A percentile compares a stretch with the other conserved stretches of the same genome.
These are phyloP conservation scores for Abrus pulchellus DNA, from an alignment of 306 rosid genomes.

Conservation along the genomic window DNA sequence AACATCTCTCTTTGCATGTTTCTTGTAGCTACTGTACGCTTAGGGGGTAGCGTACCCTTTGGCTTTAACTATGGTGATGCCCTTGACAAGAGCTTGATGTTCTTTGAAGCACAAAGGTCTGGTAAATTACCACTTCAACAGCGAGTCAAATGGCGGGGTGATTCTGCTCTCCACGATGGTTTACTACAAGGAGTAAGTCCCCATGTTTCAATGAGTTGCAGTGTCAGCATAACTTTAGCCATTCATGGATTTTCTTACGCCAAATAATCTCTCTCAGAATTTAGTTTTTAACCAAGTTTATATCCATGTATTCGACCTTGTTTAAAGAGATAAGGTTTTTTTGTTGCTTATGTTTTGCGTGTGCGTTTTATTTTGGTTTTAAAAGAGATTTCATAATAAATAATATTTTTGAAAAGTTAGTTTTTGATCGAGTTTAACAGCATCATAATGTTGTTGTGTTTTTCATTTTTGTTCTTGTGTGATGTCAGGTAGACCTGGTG, in stretches of 20 bases:
- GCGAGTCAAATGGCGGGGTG: conserved; percentile 78
- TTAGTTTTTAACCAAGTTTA: too few species aligned
- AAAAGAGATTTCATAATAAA: too few species aligned
- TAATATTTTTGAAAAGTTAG: too few species aligned
- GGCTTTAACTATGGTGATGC: conserved; percentile 74
- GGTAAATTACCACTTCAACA: conserved; percentile 69
- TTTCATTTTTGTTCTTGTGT: conserved; percentile 22
- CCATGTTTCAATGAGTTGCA: background rate
- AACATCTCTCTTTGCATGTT: conserved; percentile 46
- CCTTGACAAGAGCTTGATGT: conserved; percentile 77
- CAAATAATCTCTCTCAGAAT: too few species aligned
- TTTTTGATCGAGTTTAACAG: too few species aligned
- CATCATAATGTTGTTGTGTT: background rate
- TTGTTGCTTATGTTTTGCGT: too few species aligned
- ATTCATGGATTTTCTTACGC: background rate
- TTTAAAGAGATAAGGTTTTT: too few species aligned
- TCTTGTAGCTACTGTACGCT: conserved; percentile 40
- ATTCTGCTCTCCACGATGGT: conserved; percentile 84
- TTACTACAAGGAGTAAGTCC: conserved; percentile 74
- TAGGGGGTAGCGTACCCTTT: conserved; percentile 35
- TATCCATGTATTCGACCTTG: too few species aligned
- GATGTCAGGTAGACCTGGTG: conserved; percentile 72
- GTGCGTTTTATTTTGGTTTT: too few species aligned
- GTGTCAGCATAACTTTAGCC: background rate
- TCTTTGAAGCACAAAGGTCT: conserved; percentile 85